These are phyloP conservation scores for Polytrichum formosum DNA, from an alignment of 225 moss, liverwort and hornwort species.

Conservation along the genomic window DNA sequence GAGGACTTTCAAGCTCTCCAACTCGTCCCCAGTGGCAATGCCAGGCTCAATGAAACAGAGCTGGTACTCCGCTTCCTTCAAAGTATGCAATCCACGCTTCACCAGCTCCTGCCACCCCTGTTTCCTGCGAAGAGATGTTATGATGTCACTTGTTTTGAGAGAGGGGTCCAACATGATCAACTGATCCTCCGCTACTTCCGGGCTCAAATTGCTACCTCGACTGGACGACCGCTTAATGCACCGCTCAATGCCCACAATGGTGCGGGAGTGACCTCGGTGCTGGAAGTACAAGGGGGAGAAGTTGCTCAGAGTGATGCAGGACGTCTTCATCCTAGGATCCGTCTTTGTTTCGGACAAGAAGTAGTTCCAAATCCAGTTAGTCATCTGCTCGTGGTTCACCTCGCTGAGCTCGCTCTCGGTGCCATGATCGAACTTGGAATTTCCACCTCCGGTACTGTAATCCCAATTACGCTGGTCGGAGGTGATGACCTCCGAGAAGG, in stretches of 20 bases:
- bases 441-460: slow-evolving; percentile 28
- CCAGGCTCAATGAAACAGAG: slow-evolving; percentile 61
- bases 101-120: slow-evolving; percentile 62
- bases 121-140: slow-evolving; percentile 26
- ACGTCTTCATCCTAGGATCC: background rate
- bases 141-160: slow-evolving; percentile 30
- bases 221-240: slow-evolving; percentile 20
- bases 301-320: slow-evolving; percentile 27
- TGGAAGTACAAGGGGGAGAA: slow-evolving; percentile 80
- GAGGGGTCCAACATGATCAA: slow-evolving; percentile 74
- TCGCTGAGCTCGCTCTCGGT: background rate
- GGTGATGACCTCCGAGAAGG: slow-evolving; percentile 1
- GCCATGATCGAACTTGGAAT: background rate
- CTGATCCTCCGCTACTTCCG: slow-evolving; percentile 32
- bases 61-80: slow-evolving; percentile 61
- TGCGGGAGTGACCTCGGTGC: slow-evolving; percentile 74
- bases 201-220: background rate
- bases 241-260: slow-evolving; percentile 69
- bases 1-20: slow-evolving; percentile 55
- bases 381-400: slow-evolving; percentile 60
- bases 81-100: slow-evolving; percentile 37
- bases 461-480: slow-evolving; percentile 11
- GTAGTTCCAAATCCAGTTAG: slow-evolving; percentile 77
- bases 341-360: slow-evolving; percentile 23
- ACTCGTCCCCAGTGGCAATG: slow-evolving; percentile 46